A percentile compares a stretch with the other conserved stretches of the same genome.
Conservation (phyloP, 1,284 basidiomycete species). For the Mycena citricolor region DNA sequence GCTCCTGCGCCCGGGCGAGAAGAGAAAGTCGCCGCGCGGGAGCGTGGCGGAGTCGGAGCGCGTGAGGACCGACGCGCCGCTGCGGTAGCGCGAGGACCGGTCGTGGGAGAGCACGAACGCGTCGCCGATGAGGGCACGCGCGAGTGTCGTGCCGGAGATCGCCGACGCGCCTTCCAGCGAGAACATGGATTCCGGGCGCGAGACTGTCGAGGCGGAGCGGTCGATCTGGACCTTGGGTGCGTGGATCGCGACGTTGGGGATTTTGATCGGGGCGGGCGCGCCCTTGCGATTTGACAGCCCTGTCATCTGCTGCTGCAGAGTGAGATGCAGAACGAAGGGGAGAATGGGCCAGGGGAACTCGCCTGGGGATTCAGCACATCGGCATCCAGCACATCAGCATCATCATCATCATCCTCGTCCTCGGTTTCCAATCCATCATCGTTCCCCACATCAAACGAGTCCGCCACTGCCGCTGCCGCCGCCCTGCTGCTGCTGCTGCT, state of each 20-base stretch:
- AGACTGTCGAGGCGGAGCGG: slow-evolving; percentile 28
- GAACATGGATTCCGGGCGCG: slow-evolving; percentile 40
- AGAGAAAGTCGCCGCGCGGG: slow-evolving; percentile 49
- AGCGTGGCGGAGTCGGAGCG: slow-evolving; percentile 73
- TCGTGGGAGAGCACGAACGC: slow-evolving; percentile 55
- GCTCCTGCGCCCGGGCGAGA: slow-evolving; percentile 34
- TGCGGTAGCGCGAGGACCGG: slow-evolving; percentile 48
- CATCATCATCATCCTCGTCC: slow-evolving; percentile 30
- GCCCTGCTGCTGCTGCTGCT: neutral
- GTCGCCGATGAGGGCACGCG: slow-evolving; percentile 60
- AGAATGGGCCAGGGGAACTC: no score
- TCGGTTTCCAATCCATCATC: no score
- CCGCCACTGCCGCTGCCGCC: neutral
- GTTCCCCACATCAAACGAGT: no score
- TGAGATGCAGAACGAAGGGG: no score
- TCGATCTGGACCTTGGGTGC: slow-evolving; percentile 40
- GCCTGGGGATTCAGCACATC: no score
- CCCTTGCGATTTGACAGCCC: slow-evolving; percentile 29
- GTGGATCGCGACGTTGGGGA: slow-evolving; percentile 41
- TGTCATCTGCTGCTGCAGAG: no score
- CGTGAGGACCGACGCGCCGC: slow-evolving; percentile 42
- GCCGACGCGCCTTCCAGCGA: slow-evolving; percentile 52
- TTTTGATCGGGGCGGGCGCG: slow-evolving; percentile 54
- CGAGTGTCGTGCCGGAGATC: slow-evolving; percentile 67
- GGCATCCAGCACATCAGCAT: no score